Evolutionary conservation across 768 basidiomycete genomes (phyloP).

Genomic region (Termitomyces sp.): DNA sequence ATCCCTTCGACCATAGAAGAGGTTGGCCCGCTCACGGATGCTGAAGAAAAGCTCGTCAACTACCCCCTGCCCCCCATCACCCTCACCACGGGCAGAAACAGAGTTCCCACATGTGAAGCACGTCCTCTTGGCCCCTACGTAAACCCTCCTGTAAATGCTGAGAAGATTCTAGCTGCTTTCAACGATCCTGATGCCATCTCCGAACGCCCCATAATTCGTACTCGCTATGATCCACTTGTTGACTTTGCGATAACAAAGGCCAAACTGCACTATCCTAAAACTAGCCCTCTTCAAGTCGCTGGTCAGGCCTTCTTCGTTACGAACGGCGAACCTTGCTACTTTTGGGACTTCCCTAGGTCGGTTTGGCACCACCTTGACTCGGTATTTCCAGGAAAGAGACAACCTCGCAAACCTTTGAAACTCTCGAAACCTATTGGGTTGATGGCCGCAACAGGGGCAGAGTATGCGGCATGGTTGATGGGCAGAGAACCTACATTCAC

Average conservation of each 20-base stretch:
- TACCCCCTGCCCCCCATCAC: conserved; percentile 56
- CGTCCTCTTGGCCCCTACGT: conserved; percentile 83
- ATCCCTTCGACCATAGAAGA: conserved; percentile 29
- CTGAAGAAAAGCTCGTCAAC: conserved; percentile 36
- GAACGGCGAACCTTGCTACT: conserved; percentile 92
- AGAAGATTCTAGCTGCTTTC: conserved; percentile 53
- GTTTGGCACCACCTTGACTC: conserved; percentile 72
- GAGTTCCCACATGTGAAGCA: conserved; percentile 73
- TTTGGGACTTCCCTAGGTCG: conserved; percentile 87
- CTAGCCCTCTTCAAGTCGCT: conserved; percentile 70
- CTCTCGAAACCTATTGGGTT: conserved; percentile 66
- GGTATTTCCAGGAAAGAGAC: conserved; percentile 50
- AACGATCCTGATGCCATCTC: conserved; percentile 33
- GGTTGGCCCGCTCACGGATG: conserved; percentile 32
- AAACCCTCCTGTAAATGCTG: conserved; percentile 50
- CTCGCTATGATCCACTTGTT: conserved; percentile 78
- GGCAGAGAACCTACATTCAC: conserved; percentile 87
- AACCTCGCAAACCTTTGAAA: conserved; percentile 28
- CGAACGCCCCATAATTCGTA: conserved; percentile 59
- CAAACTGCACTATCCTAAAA: conserved; percentile 35
- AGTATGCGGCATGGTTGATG: conserved; percentile 65
- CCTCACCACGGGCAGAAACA: conserved; percentile 55
- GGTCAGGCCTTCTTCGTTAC: conserved; percentile 96
- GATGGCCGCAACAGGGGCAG: conserved; percentile 62
- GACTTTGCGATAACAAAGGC: conserved; percentile 48